Conservation (phyloP, 192 early-diverging fungal species). For the Coemansia sp. region DNA sequence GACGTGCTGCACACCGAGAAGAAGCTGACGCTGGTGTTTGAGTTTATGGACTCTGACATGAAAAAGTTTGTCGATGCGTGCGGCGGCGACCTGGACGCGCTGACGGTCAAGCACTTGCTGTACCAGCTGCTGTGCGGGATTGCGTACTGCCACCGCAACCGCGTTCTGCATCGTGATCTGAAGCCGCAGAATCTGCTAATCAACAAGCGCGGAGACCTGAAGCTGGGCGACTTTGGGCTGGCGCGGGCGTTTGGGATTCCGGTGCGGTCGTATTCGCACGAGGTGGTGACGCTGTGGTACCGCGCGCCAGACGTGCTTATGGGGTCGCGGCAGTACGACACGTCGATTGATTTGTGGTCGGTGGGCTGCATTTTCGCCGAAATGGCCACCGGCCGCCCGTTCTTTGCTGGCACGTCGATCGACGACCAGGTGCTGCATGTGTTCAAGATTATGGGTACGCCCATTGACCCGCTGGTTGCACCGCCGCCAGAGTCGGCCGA, state of each 20-base stretch:
- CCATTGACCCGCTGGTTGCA: slow-evolving; percentile 60
- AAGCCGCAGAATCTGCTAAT: slow-evolving; percentile 94
- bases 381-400: slow-evolving; percentile 83
- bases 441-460: slow-evolving; percentile 88
- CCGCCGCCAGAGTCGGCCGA: slow-evolving; percentile 6
- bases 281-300: slow-evolving; percentile 88
- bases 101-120: slow-evolving; percentile 93
- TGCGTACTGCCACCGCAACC: slow-evolving; percentile 95
- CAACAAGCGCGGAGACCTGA: slow-evolving; percentile 85
- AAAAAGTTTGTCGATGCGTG: slow-evolving; percentile 97
- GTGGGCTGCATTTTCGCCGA: slow-evolving; percentile 89
- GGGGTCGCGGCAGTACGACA: slow-evolving; percentile 85
- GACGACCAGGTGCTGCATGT: slow-evolving; percentile 86
- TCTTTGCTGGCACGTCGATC: slow-evolving; percentile 88
- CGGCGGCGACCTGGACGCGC: slow-evolving; percentile 73
- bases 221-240: slow-evolving; percentile 92
- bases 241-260: slow-evolving; percentile 97
- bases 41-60: slow-evolving; percentile 96
- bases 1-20: slow-evolving; percentile 98
- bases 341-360: slow-evolving; percentile 87
- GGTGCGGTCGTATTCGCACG: slow-evolving; percentile 79
- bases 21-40: slow-evolving; percentile 97
- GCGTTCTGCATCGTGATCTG: slow-evolving; percentile 90
- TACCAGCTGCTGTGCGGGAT: slow-evolving; percentile 96
- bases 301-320: slow-evolving; percentile 85